Conservation (phyloP, 306 rosid genomes). For the Quercus wislizeni region DNA sequence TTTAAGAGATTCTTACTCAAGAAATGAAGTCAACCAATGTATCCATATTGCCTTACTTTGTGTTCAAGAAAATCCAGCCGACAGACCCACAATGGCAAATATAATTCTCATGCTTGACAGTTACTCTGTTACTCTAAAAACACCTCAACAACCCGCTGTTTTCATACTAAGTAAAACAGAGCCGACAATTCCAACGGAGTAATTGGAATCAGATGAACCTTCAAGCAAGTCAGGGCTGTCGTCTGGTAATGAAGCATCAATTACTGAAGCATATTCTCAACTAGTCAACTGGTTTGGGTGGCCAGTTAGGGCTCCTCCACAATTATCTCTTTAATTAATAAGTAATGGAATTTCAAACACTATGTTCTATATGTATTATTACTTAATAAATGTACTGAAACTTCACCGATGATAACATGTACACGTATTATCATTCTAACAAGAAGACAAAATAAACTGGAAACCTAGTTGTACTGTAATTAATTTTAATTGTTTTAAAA, state of each 20-base stretch:
- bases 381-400: too few relatives aligned
- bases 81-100: slow-evolving; percentile 28
- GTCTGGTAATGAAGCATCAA: too few relatives aligned
- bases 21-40: slow-evolving; percentile 9
- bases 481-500: too few relatives aligned
- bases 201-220: background rate
- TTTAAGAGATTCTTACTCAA: background rate
- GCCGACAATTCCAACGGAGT: too few relatives aligned
- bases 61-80: slow-evolving; percentile 23
- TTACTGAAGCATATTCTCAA: background rate
- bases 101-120: slow-evolving; percentile 26
- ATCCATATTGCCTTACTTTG: slow-evolving; percentile 30
- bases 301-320: too few relatives aligned
- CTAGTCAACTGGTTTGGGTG: background rate
- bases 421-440: too few relatives aligned
- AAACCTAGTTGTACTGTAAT: too few relatives aligned
- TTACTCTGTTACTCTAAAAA: background rate
- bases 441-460: too few relatives aligned
- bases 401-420: too few relatives aligned
- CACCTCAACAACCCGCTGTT: slow-evolving; percentile 1
- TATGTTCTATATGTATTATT: too few relatives aligned
- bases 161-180: background rate
- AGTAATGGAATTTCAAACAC: background rate
- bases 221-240: too few relatives aligned
- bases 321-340: too few relatives aligned